These are phyloP conservation scores for Colletotrichum caudatum DNA, from an alignment of 2,329 filamentous ascomycete genomes.

Conservation along the genomic window DNA sequence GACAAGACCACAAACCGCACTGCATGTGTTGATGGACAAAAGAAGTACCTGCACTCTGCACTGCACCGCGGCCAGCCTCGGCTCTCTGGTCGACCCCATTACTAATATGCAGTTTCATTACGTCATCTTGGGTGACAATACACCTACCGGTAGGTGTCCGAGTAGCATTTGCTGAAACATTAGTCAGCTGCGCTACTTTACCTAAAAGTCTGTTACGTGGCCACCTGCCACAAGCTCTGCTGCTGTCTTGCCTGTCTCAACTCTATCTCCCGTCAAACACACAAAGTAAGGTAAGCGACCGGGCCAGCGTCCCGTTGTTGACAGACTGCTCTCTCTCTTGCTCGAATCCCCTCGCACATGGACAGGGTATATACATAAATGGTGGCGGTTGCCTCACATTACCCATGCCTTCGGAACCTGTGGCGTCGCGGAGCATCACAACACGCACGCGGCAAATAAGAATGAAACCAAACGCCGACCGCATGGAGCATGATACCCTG, in stretches of 20 bases:
- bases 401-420: slow-evolving; percentile 20
- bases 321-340: slow-evolving; percentile 7
- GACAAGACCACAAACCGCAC: not conserved
- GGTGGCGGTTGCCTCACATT: slow-evolving; percentile 7
- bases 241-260: slow-evolving; percentile 27
- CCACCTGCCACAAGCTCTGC: slow-evolving; percentile 14
- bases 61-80: slow-evolving; percentile 30
- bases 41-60: too few relatives aligned
- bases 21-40: too few relatives aligned
- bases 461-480: slow-evolving; percentile 4
- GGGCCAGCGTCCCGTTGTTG: slow-evolving; percentile 1
- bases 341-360: not conserved
- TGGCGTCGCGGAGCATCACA: not conserved
- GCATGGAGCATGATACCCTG: not conserved
- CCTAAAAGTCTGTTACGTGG: slow-evolving; percentile 1
- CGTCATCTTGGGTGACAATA: not conserved
- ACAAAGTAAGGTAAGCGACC: slow-evolving; percentile 23
- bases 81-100: slow-evolving; percentile 6
- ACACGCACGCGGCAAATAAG: not conserved
- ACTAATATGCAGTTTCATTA: slow-evolving; percentile 35
- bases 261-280: slow-evolving; percentile 28
- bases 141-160: too few relatives aligned
- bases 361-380: slow-evolving; percentile 2
- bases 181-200: not conserved
- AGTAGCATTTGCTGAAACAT: too few relatives aligned